A percentile compares a stretch with the other conserved stretches of the same genome.
phyloP scores from a whole-genome alignment of 129 eudicot species.

The sunflower (Helianthus annuus) region HanXRQr2.0-SUNRISE NC_035436.2:4819275-4819774 shows the following conservation, averaged over 20 bases:
- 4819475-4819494: constrained; percentile 51
- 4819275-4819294: neutral
- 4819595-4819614: constrained; percentile 53
- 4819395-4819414: constrained; percentile 27
- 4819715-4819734: neutral
- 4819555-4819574: constrained; percentile 50
- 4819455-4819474: constrained; percentile 70
- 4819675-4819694: neutral
- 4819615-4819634: constrained; percentile 52
- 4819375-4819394: constrained; percentile 11
- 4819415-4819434: constrained; percentile 40
- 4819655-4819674: neutral
- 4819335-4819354: constrained; percentile 14
- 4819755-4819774: neutral
- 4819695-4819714: constrained; percentile 13
- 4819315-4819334: constrained; percentile 28
- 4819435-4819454: constrained; percentile 43
- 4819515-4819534: constrained; percentile 50
- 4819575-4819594: constrained; percentile 43
- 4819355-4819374: constrained; percentile 4
- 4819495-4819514: constrained; percentile 45
- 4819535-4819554: constrained; percentile 42
- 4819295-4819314: constrained; percentile 26
- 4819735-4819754: constrained; percentile 18
- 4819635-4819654: constrained; percentile 8